phyloP scores from a whole-genome alignment of 2,329 filamentous ascomycete genomes.

The Ophiostoma australiae region DNA sequence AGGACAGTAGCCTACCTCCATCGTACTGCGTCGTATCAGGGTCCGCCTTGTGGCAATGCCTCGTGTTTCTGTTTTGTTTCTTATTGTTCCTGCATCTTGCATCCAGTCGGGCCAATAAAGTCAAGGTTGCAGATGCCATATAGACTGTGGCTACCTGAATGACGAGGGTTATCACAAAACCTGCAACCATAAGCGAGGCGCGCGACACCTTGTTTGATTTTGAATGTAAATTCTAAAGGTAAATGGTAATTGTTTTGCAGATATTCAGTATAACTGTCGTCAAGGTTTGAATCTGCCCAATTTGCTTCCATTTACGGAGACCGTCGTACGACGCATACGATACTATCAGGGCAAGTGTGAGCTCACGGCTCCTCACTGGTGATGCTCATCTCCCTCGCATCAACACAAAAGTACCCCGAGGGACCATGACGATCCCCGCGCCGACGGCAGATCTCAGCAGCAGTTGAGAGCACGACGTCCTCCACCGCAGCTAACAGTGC shows the following conservation, averaged over 20 bases:
- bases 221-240: neutral
- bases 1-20: too few relatives aligned
- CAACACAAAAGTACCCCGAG: neutral
- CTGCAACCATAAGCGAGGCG: neutral
- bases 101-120: neutral
- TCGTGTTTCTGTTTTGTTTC: neutral
- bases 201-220: neutral
- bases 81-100: neutral
- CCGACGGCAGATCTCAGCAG: neutral
- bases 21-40: conserved; percentile 8
- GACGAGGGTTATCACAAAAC: neutral
- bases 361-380: too few relatives aligned
- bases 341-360: too few relatives aligned
- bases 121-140: neutral
- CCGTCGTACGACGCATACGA: neutral
- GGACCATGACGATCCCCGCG: neutral
- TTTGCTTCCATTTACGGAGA: neutral
- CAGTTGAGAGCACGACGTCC: too few relatives aligned
- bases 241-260: neutral
- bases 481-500: too few relatives aligned
- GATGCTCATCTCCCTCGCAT: neutral
- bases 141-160: neutral
- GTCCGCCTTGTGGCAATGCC: neutral
- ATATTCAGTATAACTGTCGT: too few relatives aligned
- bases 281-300: too few relatives aligned